phyloP scores from a whole-genome alignment of 163 green algal genomes.

The Chloromonas sp. region DNA sequence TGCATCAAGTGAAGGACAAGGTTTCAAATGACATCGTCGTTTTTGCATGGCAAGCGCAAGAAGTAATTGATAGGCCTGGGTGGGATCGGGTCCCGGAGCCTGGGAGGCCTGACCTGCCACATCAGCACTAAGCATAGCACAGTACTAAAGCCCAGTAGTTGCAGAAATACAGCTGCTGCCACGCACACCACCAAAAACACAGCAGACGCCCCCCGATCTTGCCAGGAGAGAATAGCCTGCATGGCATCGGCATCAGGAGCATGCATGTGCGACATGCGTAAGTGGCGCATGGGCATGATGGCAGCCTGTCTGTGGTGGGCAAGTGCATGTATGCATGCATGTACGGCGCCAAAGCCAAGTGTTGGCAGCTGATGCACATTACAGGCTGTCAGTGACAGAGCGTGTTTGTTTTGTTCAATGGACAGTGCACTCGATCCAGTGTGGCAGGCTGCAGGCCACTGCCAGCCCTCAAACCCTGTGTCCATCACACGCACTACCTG shows the following conservation, averaged over 20 bases:
- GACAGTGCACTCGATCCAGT: no score
- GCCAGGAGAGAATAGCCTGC: slow-evolving; percentile 18
- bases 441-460: no score
- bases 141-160: slow-evolving; percentile 12
- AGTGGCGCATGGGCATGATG: neutral
- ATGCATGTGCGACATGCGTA: neutral
- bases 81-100: slow-evolving; percentile 15
- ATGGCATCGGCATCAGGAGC: neutral
- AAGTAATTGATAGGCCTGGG: slow-evolving; percentile 14
- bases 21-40: neutral
- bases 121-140: slow-evolving; percentile 17
- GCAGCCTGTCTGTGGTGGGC: neutral
- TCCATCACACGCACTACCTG: neutral
- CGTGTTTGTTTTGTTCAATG: no score
- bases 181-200: slow-evolving; percentile 11
- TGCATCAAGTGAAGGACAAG: no score
- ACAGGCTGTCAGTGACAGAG: no score
- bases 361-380: no score
- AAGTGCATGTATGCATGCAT: neutral
- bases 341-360: no score
- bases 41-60: slow-evolving; percentile 6
- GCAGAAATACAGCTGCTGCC: neutral
- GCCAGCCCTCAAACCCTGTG: no score
- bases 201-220: slow-evolving; percentile 8
- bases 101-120: slow-evolving; percentile 20